phyloP scores from a whole-genome alignment of 306 rosid genomes.

The Herpetospermum pedunculosum region DNA sequence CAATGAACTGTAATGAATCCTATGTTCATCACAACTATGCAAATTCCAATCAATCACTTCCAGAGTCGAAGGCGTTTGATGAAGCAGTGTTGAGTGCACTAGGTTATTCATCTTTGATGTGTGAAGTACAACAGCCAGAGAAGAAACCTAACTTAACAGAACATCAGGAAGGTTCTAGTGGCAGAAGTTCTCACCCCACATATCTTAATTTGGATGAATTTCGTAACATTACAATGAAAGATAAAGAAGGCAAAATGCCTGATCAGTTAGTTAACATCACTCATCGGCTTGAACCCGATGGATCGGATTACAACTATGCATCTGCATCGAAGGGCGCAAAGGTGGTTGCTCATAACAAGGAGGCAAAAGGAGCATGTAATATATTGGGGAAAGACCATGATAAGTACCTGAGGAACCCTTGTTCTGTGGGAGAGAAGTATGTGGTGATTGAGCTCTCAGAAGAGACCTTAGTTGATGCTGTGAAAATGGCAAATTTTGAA shows the following conservation, averaged over 20 bases:
- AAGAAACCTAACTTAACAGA: slow-evolving; percentile 14
- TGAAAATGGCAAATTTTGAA: slow-evolving; percentile 80
- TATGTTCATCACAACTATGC: slow-evolving; percentile 17
- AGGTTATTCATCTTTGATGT: slow-evolving; percentile 39
- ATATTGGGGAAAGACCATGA: slow-evolving; percentile 65
- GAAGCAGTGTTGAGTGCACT: slow-evolving; percentile 35
- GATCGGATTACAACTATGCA: slow-evolving; percentile 73
- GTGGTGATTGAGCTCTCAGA: slow-evolving; percentile 81
- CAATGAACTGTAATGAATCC: slow-evolving; percentile 22
- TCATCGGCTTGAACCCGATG: slow-evolving; percentile 66
- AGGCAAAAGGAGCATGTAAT: slow-evolving; percentile 77
- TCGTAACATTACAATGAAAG: slow-evolving; percentile 31
- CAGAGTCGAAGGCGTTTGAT: slow-evolving; percentile 27
- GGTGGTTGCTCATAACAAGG: slow-evolving; percentile 77
- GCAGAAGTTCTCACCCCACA: slow-evolving; percentile 20
- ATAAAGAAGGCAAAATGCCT: slow-evolving; percentile 15
- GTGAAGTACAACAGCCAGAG: slow-evolving; percentile 28
- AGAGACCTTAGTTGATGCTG: slow-evolving; percentile 66
- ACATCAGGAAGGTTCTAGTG: slow-evolving; percentile 13
- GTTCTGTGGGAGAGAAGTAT: slow-evolving; percentile 61
- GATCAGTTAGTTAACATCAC: slow-evolving; percentile 36
- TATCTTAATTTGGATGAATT: slow-evolving; percentile 44
- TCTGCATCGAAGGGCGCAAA: slow-evolving; percentile 86
- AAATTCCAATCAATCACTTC: slow-evolving; percentile 21
- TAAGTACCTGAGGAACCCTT: slow-evolving; percentile 81